Percentiles rank a stretch among this genome's conserved stretches.
Evolutionary conservation across 768 basidiomycete genomes (phyloP).

Genomic region (Rhodotorula babjevae): DNA sequence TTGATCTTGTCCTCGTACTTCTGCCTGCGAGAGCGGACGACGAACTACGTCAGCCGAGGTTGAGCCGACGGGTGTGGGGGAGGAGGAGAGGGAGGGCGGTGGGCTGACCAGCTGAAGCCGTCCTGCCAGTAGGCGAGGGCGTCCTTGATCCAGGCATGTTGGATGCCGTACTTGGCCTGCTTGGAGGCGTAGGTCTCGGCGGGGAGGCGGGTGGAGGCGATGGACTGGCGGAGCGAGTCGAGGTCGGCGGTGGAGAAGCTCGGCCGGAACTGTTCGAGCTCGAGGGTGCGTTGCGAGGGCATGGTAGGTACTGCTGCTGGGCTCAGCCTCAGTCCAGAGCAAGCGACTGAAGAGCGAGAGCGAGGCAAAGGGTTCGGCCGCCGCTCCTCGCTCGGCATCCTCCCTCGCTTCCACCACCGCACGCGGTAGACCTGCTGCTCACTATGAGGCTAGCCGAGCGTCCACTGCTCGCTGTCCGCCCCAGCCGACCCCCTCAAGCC

Average conservation of each 20-base stretch:
- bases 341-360: neutral
- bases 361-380: neutral
- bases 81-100: neutral
- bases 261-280: slow-evolving; percentile 22
- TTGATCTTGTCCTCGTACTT: slow-evolving; percentile 32
- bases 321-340: neutral
- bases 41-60: no score
- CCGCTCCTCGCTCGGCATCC: neutral
- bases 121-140: slow-evolving; percentile 35
- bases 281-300: slow-evolving; percentile 1
- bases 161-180: slow-evolving; percentile 25
- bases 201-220: slow-evolving; percentile 9
- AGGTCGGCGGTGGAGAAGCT: slow-evolving; percentile 16
- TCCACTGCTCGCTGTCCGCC: no score
- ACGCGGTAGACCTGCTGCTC: no score
- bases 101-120: slow-evolving; percentile 31
- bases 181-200: slow-evolving; percentile 11
- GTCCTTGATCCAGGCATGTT: slow-evolving; percentile 13
- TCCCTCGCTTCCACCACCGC: neutral
- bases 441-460: no score
- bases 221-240: neutral
- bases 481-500: no score
- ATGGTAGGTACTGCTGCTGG: neutral
- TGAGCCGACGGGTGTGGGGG: neutral
- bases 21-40: slow-evolving; percentile 8